Conservation (phyloP, 345 rosid genomes). For the Salix dunnii region DNA sequence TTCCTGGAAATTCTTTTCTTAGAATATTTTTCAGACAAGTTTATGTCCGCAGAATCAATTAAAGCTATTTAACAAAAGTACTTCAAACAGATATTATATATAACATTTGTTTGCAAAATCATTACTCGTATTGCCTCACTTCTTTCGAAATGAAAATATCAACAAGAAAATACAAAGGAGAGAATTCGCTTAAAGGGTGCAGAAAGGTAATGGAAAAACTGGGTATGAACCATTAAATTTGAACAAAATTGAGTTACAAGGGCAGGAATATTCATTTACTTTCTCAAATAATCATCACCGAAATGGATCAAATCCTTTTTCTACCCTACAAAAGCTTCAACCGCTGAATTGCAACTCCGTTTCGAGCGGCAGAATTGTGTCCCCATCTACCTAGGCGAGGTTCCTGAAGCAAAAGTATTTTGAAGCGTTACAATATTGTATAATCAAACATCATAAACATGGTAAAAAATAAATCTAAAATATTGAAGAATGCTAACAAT, state of each 20-base stretch:
- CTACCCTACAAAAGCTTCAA: conserved; percentile 45
- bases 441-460: neutral
- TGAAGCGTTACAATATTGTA: neutral
- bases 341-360: conserved; percentile 76
- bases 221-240: conserved; percentile 6
- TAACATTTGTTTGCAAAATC: neutral
- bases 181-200: neutral
- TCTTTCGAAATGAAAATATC: neutral
- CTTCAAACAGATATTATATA: neutral
- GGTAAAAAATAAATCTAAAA: neutral
- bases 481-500: neutral
- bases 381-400: conserved; percentile 98
- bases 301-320: conserved; percentile 2
- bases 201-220: neutral
- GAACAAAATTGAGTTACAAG: conserved; percentile 10
- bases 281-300: conserved; percentile 21
- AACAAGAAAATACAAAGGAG: neutral
- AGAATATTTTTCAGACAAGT: too few relatives aligned
- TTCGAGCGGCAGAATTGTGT: conserved; percentile 44
- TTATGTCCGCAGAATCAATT: too few relatives aligned
- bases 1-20: too few relatives aligned
- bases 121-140: neutral
- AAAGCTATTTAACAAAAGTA: too few relatives aligned
- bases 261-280: neutral
- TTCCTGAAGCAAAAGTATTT: conserved; percentile 48